Evolutionary conservation across 192 early-diverging fungal species (phyloP), one percentile per base, ranked within the genome.

Genomic region (Backusella westeae): DNA sequence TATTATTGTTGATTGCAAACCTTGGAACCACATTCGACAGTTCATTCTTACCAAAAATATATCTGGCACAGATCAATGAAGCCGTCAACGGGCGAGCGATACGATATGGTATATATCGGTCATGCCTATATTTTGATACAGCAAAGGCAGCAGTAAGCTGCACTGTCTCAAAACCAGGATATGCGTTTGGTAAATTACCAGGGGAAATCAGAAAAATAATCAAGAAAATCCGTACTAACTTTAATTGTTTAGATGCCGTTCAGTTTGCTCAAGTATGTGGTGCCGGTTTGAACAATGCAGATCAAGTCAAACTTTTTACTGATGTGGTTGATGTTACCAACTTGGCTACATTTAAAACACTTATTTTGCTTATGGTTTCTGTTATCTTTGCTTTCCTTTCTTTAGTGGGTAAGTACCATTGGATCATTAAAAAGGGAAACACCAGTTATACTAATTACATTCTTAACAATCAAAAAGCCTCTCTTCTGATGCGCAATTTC

Each of bases 41-140:
- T 34, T 70, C 77, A 32, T 73, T 78, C 68, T 59, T 78, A 49
- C 77, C 77, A n/a, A 56, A 69, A 26, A 34, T 78, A 29, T 73
- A 73, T 34, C 38, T 78, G 32, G 72, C 53, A 1, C 41, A 73
- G 32, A 34, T 69, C 9, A 34, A 38, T 23, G 67, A 73, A 41
- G 41, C 77, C 7, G 38, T 63, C 14, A 78, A 66, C 1, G 67
- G 67, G 3, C 4, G 67, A 53, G 73, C 72, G 17, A 49, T 78
- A 63, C 72, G 77, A 78, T 78, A 78, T 21, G 77, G 77, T 15
- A 35, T 78, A 19, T 78, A 78, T 14, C 73, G 69, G 8, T 78
- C 77, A 46, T 78, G 77, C 29, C 19, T 78, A 42, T 67, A 74
- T 26, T 35, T 69, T n/a, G 35, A 21, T 29, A 36, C 23, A 41